Percentiles rank a stretch among this genome's conserved stretches.
phyloP scores from a whole-genome alignment of 768 basidiomycete genomes.

The Phanerochaete carnosa region DNA sequence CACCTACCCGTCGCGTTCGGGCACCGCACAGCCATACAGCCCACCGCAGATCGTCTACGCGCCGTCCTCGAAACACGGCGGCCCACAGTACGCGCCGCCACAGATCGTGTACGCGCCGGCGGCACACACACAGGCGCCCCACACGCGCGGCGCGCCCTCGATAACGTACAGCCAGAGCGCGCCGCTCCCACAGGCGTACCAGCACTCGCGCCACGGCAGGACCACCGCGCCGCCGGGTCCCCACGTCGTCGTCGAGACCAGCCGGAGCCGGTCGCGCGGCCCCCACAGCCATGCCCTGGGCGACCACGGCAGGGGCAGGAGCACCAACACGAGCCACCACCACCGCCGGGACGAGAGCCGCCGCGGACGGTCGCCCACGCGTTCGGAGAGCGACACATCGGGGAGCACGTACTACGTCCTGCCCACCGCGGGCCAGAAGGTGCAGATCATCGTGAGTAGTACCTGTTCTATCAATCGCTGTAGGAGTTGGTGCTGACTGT shows the following conservation, averaged over 20 bases:
- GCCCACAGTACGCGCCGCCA: slow-evolving; percentile 56
- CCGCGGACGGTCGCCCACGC: slow-evolving; percentile 29
- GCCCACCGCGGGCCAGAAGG: slow-evolving; percentile 68
- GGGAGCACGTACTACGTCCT: slow-evolving; percentile 76
- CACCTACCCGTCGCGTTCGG: slow-evolving; percentile 25
- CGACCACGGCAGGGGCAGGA: not conserved
- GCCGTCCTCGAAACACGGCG: slow-evolving; percentile 40
- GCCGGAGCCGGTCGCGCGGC: slow-evolving; percentile 2
- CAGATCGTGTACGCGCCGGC: slow-evolving; percentile 51
- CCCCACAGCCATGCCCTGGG: slow-evolving; percentile 8
- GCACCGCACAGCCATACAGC: slow-evolving; percentile 32
- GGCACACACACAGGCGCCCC: slow-evolving; percentile 14
- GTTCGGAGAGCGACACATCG: slow-evolving; percentile 49
- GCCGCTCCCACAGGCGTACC: slow-evolving; percentile 37
- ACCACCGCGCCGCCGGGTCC: slow-evolving; percentile 28
- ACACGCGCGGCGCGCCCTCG: slow-evolving; percentile 12
- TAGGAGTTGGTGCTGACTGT: slow-evolving; percentile 26
- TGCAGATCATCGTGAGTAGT: slow-evolving; percentile 68
- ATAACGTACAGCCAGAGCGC: slow-evolving; percentile 72
- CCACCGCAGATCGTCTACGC: slow-evolving; percentile 63
- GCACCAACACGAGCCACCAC: slow-evolving; percentile 6
- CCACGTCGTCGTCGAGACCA: slow-evolving; percentile 1
- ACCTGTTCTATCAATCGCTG: slow-evolving; percentile 14
- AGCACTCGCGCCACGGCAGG: slow-evolving; percentile 36
- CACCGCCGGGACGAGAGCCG: slow-evolving; percentile 6